Conservation (phyloP, 345 rosid species). For the Zanthoxylum bungeanum region DNA sequence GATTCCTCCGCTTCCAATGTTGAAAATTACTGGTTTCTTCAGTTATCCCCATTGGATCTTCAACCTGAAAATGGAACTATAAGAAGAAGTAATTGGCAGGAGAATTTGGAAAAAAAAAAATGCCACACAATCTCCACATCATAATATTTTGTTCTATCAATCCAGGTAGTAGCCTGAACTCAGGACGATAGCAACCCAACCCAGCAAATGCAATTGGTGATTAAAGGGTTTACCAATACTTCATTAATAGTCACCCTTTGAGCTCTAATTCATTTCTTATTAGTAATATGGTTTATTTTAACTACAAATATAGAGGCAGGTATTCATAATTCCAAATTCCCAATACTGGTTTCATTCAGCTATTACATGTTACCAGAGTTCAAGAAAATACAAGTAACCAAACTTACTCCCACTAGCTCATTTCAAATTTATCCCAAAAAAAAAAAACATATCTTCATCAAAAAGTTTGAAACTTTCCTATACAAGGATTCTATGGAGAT, state of each 20-base stretch:
- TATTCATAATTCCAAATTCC: background rate
- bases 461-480: constrained; percentile 1
- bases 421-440: background rate
- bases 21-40: constrained; percentile 45
- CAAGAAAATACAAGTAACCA: constrained; percentile 1
- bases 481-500: background rate
- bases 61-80: constrained; percentile 38
- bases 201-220: background rate
- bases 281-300: background rate
- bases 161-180: background rate
- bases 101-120: constrained; percentile 18
- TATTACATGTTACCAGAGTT: background rate
- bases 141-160: background rate
- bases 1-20: constrained; percentile 61
- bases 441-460: background rate
- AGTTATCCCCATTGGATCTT: constrained; percentile 37
- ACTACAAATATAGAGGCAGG: background rate
- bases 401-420: background rate
- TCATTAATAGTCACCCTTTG: background rate
- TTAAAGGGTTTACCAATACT: background rate
- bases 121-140: constrained; percentile 1
- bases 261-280: background rate
- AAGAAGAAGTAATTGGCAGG: constrained; percentile 4
- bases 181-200: background rate
- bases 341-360: background rate